Evolutionary conservation across 2,329 filamentous ascomycete genomes (phyloP).

Genomic region (Paramyrothecium roridum): DNA sequence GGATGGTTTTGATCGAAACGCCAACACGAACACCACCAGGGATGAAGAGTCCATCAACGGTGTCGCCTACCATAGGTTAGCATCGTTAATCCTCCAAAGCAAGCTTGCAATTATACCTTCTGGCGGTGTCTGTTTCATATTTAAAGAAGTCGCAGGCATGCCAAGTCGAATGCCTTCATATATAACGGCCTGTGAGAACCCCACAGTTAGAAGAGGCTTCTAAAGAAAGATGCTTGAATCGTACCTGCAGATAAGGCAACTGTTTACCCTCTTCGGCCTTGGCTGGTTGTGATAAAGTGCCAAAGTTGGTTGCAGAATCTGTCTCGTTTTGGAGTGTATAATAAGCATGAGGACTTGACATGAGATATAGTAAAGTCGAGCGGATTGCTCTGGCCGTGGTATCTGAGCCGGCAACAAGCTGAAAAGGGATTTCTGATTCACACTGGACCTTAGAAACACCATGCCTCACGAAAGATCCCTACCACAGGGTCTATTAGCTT

Average conservation of each 20-base stretch:
- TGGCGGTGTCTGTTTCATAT: slow-evolving; percentile 20
- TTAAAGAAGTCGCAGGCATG: slow-evolving; percentile 12
- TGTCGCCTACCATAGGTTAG: slow-evolving; percentile 14
- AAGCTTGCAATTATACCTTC: slow-evolving; percentile 2
- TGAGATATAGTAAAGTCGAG: slow-evolving; percentile 44
- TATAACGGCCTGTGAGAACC: neutral
- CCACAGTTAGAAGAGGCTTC: neutral
- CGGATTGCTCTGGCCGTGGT: slow-evolving; percentile 50
- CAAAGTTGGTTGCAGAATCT: slow-evolving; percentile 25
- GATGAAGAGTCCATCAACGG: slow-evolving; percentile 18
- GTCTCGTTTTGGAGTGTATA: slow-evolving; percentile 42
- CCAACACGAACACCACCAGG: slow-evolving; percentile 21
- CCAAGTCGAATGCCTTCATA: neutral
- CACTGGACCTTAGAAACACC: neutral
- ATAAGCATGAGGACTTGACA: slow-evolving; percentile 41
- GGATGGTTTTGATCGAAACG: neutral
- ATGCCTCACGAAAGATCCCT: slow-evolving; percentile 1
- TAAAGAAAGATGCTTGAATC: slow-evolving; percentile 19
- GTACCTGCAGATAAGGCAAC: slow-evolving; percentile 32
- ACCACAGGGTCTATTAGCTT: neutral
- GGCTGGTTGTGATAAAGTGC: slow-evolving; percentile 21
- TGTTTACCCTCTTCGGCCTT: slow-evolving; percentile 20
- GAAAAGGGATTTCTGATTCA: slow-evolving; percentile 27
- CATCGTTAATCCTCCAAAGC: neutral
- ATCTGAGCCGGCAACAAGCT: slow-evolving; percentile 36